Evolutionary conservation across 2,329 filamentous ascomycete species (phyloP), one percentile per base, ranked within the genome.

Genomic region (Dothidotthia symphoricarpi): DNA sequence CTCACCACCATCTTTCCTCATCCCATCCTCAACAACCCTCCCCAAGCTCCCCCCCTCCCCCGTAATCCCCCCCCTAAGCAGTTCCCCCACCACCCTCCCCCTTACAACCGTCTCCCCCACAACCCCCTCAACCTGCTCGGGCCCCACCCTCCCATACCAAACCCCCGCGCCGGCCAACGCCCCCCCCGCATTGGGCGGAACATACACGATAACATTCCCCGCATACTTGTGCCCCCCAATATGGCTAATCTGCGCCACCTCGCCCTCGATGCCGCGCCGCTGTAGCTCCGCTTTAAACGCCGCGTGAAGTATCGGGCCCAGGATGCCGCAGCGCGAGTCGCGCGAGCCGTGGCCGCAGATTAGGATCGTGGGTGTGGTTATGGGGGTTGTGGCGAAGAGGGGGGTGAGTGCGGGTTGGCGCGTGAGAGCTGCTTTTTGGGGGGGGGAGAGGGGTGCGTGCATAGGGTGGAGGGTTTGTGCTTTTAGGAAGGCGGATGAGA

Each of bases 271-370:
- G 0, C 77, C 78, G 13, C 70, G 67, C 4, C 61, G 64, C 2
- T 66, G 65, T 5, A 90, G 63, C 53, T 80, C 75, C 7, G 64
- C 67, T 50, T 81, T 75, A 51, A 97, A 97, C 53, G 89, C 84
- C 0, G 68, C 67, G 51, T 80, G 72, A 11, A 97, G 71, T 1
- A 88, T 68, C 0, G 89, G 88, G 0, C 88, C 90, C 47, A 91
- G 74, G 15, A 87, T 69, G 0, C 93, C 91, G 58, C 93, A 98
- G 34, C 93, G 77, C 55, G 75, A 72, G 61, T 98, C 93, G 9
- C 93, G 76, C 2, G 82, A 82, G 11, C 84, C 85, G 55, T 98
- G 93, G 0, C 89, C 88, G 60, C 93, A 98, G 28, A 96, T 84
- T 14, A 97, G 70, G 19, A 98, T 79, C 1, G 48, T 53, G n/a